Base-by-base conservation (phyloP, 192 early-diverging fungal genomes). In the Coemansia sp. region DNA sequence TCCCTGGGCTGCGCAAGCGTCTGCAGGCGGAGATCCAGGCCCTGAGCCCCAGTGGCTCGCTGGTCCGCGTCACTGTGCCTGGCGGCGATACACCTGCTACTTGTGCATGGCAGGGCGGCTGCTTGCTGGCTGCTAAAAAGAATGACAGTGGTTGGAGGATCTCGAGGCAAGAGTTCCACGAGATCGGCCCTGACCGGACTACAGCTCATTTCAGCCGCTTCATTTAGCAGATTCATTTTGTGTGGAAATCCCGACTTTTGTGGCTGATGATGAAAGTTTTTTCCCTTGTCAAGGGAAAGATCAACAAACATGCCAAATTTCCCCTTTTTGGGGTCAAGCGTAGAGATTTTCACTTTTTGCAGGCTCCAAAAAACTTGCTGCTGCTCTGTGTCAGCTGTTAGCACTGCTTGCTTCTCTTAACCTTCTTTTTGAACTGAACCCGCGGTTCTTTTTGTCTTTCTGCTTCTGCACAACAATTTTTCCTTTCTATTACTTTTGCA, bases 1-100 rank as follows among this genome's bases (percentile, higher is more conserved):
- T 94, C 83, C 88, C 91, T 20, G 96, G 94, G 64, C 88, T 98
- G 68, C 87, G 85, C 31, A 89, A 95, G 67, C 89, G 95, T 65
- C 88, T 98, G 86, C 92, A 95, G 68, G 87, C 89, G 75, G 96
- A 98, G 80, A 88, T 98, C 73, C 91, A 93, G 48, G 88, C 93
- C 47, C 76, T 94, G 70, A 92, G 91, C 38, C 91, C 94, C 28
- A 87, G 55, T 4, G 9, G n/a, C 9, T 62, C 59, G 14, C 62
- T 41, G 2, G 62, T 79, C 3, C 1, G n/a, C 4, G 34, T 59
- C 11, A 42, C 37, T 10, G 27, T 47, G 31, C 50, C 56, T 4
- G 50, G 41, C 0, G 36, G 59, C 4, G 57, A 53, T 4, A 70
- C 76, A 8, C n/a, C n/a, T n/a, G 33, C 28, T 17, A 13, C 23